A percentile compares a stretch with the other conserved stretches of the same genome.
These are phyloP conservation scores for Singerocomus inundabilis DNA, from an alignment of 1,284 basidiomycete species.

Conservation along the genomic window DNA sequence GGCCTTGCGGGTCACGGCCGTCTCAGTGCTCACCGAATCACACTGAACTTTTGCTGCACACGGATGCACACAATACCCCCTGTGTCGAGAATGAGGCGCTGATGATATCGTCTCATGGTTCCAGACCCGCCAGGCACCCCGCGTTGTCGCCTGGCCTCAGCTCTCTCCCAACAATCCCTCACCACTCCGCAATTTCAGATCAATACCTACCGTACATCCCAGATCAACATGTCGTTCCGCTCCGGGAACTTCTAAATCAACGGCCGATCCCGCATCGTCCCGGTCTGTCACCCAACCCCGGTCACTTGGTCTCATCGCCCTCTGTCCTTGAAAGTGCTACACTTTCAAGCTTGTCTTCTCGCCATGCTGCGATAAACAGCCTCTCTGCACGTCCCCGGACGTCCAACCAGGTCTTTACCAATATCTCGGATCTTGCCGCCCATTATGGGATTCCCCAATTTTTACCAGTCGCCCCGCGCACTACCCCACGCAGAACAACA, in stretches of 20 bases:
- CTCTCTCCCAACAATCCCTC: conserved; percentile 28
- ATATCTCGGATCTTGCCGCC: conserved; percentile 57
- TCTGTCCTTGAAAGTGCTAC: conserved; percentile 37
- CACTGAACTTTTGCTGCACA: conserved; percentile 12
- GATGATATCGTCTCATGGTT: conserved; percentile 40
- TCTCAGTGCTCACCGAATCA: conserved; percentile 25
- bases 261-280: conserved; percentile 32
- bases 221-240: conserved; percentile 37
- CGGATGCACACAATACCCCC: conserved; percentile 25
- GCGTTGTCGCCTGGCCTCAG: conserved; percentile 39
- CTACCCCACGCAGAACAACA: conserved; percentile 45
- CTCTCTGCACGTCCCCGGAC: conserved; percentile 42
- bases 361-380: conserved; percentile 47
- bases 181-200: conserved; percentile 41
- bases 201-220: conserved; percentile 27
- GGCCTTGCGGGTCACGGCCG: conserved; percentile 19
- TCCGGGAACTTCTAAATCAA: conserved; percentile 33
- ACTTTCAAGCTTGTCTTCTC: conserved; percentile 41
- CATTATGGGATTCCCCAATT: conserved; percentile 74
- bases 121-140: conserved; percentile 41
- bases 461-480: conserved; percentile 62
- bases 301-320: conserved; percentile 35
- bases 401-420: conserved; percentile 45
- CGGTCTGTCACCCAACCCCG: conserved; percentile 28
- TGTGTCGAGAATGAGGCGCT: conserved; percentile 31